Conservation (phyloP, 495 filamentous ascomycete species). For the Penicillium crystallinum region DNA sequence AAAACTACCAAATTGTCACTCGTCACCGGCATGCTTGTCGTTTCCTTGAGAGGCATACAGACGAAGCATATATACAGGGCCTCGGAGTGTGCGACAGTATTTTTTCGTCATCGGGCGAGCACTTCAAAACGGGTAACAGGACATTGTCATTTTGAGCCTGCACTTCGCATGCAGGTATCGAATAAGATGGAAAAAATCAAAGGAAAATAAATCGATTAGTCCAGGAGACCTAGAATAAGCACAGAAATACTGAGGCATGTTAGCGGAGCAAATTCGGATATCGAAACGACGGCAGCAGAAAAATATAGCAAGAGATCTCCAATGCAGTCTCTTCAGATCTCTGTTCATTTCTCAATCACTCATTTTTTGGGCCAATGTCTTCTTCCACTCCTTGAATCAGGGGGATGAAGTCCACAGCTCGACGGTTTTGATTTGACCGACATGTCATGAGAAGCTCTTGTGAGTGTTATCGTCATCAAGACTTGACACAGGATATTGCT, state of each 20-base stretch:
- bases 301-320: not conserved
- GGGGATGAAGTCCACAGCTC: constrained; percentile 29
- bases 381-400: constrained; percentile 26
- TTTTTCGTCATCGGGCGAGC: constrained; percentile 22
- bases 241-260: not conserved
- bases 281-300: not conserved
- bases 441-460: constrained; percentile 36
- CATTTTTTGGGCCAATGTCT: constrained; percentile 21
- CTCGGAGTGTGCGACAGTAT: constrained; percentile 20
- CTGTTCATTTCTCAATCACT: constrained; percentile 44
- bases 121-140: not conserved
- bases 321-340: constrained; percentile 33
- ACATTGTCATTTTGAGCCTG: not conserved
- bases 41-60: constrained; percentile 23
- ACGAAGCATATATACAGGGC: constrained; percentile 18
- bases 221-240: not conserved
- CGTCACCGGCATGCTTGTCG: constrained; percentile 26
- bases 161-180: too few species aligned
- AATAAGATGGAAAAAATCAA: not conserved
- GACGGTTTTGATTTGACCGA: constrained; percentile 9
- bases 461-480: constrained; percentile 31
- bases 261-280: not conserved
- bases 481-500: constrained; percentile 5
- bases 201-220: not conserved
- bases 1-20: constrained; percentile 32